Conservation (phyloP, 2,329 filamentous ascomycete species). For the Coniochaeta sp. region DNA sequence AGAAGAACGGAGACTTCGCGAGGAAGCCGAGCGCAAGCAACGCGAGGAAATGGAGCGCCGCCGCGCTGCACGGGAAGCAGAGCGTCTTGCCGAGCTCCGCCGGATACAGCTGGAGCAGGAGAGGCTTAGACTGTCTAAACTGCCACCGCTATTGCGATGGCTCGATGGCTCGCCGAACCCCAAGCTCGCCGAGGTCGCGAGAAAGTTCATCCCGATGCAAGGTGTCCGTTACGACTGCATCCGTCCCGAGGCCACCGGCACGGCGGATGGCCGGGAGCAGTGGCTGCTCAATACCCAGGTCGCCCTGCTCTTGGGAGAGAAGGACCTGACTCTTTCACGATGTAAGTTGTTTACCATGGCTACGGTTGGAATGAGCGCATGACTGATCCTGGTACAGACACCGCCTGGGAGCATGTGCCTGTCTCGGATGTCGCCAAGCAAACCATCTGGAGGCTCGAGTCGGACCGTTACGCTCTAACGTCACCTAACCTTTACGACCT, state of each 20-base stretch:
- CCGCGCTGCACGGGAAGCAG: slow-evolving; percentile 22
- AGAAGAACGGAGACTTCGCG: slow-evolving; percentile 38
- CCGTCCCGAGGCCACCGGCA: slow-evolving; percentile 42
- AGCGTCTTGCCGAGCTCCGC: slow-evolving; percentile 38
- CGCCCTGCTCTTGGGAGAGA: slow-evolving; percentile 57
- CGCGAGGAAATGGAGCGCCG: slow-evolving; percentile 34
- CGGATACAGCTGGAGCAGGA: slow-evolving; percentile 48
- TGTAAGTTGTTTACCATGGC: slow-evolving; percentile 37
- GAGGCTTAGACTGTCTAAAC: slow-evolving; percentile 43
- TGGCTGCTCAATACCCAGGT: slow-evolving; percentile 61
- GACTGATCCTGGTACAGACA: slow-evolving; percentile 30
- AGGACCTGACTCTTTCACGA: slow-evolving; percentile 51
- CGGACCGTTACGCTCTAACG: slow-evolving; percentile 47
- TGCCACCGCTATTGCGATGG: slow-evolving; percentile 56
- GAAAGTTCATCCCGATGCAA: slow-evolving; percentile 48
- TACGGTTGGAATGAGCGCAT: not conserved
- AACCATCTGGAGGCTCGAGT: slow-evolving; percentile 52
- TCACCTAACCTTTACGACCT: slow-evolving; percentile 42
- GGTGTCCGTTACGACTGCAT: slow-evolving; percentile 61
- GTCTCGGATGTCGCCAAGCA: slow-evolving; percentile 47
- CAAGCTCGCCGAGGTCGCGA: slow-evolving; percentile 40
- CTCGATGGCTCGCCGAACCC: slow-evolving; percentile 46
- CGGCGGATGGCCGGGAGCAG: slow-evolving; percentile 51
- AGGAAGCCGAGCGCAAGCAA: slow-evolving; percentile 10
- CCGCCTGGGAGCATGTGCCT: slow-evolving; percentile 50